Conservation (phyloP, 805 yeast species). For the Yarrowia bubula region DNA sequence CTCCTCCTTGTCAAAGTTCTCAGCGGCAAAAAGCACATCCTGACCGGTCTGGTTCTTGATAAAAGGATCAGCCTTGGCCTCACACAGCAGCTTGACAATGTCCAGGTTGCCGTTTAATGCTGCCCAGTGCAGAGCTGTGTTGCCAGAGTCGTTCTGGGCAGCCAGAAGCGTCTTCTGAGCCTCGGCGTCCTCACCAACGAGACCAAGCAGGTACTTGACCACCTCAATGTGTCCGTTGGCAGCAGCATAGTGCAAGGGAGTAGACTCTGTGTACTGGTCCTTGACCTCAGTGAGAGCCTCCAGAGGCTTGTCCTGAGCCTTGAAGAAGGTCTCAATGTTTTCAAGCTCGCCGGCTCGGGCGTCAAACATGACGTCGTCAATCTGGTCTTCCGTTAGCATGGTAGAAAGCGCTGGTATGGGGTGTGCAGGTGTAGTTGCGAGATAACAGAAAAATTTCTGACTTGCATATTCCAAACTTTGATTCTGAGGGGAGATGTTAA, state of each 20-base stretch:
- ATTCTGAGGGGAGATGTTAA: not conserved
- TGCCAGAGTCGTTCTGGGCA: slow-evolving; percentile 72
- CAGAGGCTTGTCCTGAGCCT: slow-evolving; percentile 39
- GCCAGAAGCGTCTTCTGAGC: slow-evolving; percentile 47
- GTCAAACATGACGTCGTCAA: slow-evolving; percentile 75
- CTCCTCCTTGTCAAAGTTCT: slow-evolving; percentile 67
- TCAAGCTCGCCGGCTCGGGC: slow-evolving; percentile 88
- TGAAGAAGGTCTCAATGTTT: slow-evolving; percentile 63
- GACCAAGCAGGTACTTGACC: slow-evolving; percentile 53
- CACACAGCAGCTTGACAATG: slow-evolving; percentile 67
- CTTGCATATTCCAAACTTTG: slow-evolving; percentile 17
- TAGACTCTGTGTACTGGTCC: slow-evolving; percentile 64
- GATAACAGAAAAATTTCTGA: slow-evolving; percentile 20
- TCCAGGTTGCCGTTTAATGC: slow-evolving; percentile 79
- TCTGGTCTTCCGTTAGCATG: slow-evolving; percentile 53
- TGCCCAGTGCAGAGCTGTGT: slow-evolving; percentile 97
- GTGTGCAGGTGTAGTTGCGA: slow-evolving; percentile 18
- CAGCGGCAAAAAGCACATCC: slow-evolving; percentile 88
- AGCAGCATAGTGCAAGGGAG: slow-evolving; percentile 91
- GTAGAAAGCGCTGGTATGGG: not conserved
- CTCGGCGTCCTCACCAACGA: slow-evolving; percentile 27
- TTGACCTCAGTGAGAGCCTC: slow-evolving; percentile 49
- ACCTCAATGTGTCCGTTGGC: slow-evolving; percentile 87
- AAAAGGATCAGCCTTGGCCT: slow-evolving; percentile 79
- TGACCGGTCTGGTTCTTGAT: slow-evolving; percentile 70